Conservation (phyloP, 192 early-diverging fungal species). For the Dimargaris verticillata region DNA sequence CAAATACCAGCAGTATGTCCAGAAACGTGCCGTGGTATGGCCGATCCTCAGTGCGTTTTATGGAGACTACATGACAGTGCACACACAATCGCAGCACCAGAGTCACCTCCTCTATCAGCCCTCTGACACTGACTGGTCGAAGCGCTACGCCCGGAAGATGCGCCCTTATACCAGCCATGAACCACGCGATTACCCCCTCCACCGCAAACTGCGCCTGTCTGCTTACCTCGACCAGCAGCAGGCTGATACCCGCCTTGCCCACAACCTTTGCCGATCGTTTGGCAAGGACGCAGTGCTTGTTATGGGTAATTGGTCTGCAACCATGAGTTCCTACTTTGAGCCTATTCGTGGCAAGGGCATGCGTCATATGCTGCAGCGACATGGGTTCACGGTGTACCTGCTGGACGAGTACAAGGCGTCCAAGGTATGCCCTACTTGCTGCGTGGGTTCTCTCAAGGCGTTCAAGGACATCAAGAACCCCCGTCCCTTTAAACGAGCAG, state of each 20-base stretch:
- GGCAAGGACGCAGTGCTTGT: conserved; percentile 6
- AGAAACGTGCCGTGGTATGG: not conserved
- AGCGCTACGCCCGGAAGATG: not conserved
- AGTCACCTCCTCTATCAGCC: not conserved
- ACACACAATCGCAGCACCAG: not conserved
- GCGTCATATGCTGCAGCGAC: not conserved
- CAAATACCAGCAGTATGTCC: not conserved
- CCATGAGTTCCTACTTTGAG: conserved; percentile 7
- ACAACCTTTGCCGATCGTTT: conserved; percentile 7
- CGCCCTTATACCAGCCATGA: not conserved
- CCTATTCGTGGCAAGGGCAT: conserved; percentile 12
- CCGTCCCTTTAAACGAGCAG: too few relatives aligned
- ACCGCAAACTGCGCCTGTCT: conserved; percentile 6
- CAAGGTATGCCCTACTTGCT: conserved; percentile 8
- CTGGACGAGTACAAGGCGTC: conserved; percentile 11
- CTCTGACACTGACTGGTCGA: not conserved
- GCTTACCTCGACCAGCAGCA: conserved; percentile 12
- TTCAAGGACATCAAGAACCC: not conserved
- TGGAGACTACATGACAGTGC: not conserved
- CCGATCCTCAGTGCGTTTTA: not conserved
- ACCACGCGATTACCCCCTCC: conserved; percentile 1
- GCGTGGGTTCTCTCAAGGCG: not conserved
- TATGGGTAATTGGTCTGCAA: conserved; percentile 15
- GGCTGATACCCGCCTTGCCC: conserved; percentile 5
- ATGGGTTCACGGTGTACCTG: conserved; percentile 12